Percentiles rank a stretch among this genome's conserved stretches.
phyloP scores from a whole-genome alignment of 306 rosid genomes.

The Oxytropis ochrocephala region DNA sequence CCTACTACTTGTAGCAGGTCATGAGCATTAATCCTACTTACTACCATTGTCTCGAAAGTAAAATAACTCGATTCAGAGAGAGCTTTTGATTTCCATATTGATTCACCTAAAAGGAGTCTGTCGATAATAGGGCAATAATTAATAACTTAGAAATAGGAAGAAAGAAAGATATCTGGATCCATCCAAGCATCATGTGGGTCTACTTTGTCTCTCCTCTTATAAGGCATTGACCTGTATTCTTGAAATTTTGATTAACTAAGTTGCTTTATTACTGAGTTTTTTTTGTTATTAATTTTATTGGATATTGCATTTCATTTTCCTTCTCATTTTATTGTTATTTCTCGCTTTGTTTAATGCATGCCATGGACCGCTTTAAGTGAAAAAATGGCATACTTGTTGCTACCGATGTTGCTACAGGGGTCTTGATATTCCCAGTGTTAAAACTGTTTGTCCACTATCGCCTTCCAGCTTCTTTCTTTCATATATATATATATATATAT shows the following conservation, averaged over 20 bases:
- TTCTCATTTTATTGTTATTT: background rate
- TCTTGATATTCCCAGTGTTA: constrained; percentile 84
- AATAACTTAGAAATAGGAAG: too few species aligned
- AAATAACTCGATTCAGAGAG: background rate
- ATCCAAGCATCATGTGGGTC: background rate
- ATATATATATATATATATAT: too few species aligned
- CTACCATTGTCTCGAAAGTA: background rate
- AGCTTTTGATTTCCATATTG: background rate
- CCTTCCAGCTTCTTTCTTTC: constrained; percentile 37
- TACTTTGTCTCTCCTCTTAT: background rate
- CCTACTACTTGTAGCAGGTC: background rate
- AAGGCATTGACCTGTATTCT: background rate
- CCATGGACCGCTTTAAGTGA: constrained; percentile 78
- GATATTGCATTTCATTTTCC: background rate
- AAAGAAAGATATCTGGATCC: background rate
- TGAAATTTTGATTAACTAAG: constrained; percentile 10
- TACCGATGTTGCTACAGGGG: constrained; percentile 94
- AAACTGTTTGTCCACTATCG: constrained; percentile 94
- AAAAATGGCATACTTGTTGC: constrained; percentile 79
- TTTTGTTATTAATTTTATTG: too few species aligned
- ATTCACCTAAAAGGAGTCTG: too few species aligned
- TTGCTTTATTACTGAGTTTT: too few species aligned
- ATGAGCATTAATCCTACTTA: background rate
- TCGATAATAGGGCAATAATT: too few species aligned
- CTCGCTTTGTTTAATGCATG: constrained; percentile 33